Evolutionary conservation across 78 protist species (phyloP).

Genomic region (Anaeramoeba flamelloides): DNA sequence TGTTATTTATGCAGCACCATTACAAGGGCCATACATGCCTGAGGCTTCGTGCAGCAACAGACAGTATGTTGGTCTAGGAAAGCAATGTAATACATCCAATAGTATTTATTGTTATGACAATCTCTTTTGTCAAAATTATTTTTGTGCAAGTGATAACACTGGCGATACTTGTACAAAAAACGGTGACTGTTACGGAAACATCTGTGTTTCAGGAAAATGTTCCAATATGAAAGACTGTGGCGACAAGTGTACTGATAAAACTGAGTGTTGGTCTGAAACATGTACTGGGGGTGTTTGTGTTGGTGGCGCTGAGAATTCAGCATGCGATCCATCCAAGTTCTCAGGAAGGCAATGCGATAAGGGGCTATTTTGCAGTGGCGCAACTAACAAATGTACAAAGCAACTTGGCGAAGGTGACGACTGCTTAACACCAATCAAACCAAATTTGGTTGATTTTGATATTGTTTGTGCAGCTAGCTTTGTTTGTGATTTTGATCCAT

Average conservation of each 20-base stretch:
- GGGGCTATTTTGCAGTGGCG: neutral
- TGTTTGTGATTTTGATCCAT: neutral
- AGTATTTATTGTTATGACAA: neutral
- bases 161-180: neutral
- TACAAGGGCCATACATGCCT: too few species aligned
- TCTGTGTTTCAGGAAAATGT: neutral
- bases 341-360: neutral
- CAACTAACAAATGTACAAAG: neutral
- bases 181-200: neutral
- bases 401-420: neutral
- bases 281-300: neutral
- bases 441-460: neutral
- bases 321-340: neutral
- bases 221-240: neutral
- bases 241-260: neutral
- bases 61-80: neutral
- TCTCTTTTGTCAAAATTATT: neutral
- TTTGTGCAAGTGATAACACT: neutral
- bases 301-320: neutral
- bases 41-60: too few species aligned
- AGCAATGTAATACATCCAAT: neutral
- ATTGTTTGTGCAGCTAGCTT: neutral
- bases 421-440: neutral
- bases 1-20: too few species aligned
- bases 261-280: neutral